These are phyloP conservation scores for Alternaria arborescens DNA, from an alignment of 2,329 filamentous ascomycete genomes.

Conservation along the genomic window DNA sequence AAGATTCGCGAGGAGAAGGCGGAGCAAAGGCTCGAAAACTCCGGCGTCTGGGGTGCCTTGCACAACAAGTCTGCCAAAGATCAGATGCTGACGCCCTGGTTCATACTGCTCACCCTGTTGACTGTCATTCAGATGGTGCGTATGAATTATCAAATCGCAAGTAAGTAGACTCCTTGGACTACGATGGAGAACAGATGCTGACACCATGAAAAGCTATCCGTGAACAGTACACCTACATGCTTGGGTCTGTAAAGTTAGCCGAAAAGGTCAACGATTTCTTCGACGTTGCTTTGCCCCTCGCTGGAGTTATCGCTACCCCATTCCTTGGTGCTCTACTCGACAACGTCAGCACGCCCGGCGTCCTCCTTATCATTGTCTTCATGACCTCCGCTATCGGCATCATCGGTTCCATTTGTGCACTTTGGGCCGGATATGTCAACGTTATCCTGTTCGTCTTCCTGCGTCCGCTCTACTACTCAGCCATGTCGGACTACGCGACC, in stretches of 20 bases:
- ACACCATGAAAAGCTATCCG: constrained; percentile 63
- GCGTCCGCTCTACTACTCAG: constrained; percentile 88
- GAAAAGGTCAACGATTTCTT: constrained; percentile 80
- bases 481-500: constrained; percentile 85
- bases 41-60: constrained; percentile 85
- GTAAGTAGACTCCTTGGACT: background rate
- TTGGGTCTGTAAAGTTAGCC: constrained; percentile 68
- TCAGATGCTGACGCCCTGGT: constrained; percentile 84
- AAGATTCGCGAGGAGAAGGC: constrained; percentile 68
- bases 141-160: constrained; percentile 94
- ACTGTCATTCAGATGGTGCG: constrained; percentile 66
- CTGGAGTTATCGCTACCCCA: constrained; percentile 80
- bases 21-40: constrained; percentile 71
- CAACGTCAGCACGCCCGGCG: constrained; percentile 73
- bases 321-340: constrained; percentile 85
- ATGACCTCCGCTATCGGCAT: constrained; percentile 77
- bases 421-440: constrained; percentile 77
- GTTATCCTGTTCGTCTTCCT: constrained; percentile 82
- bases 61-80: constrained; percentile 74
- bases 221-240: constrained; percentile 79
- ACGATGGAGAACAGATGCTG: background rate
- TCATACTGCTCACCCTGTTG: constrained; percentile 81
- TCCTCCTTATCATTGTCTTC: constrained; percentile 73
- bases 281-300: constrained; percentile 81
- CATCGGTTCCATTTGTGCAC: constrained; percentile 73